Evolutionary conservation across 805 yeast genomes (phyloP).

Genomic region (Lipomyces yamanashiensis): DNA sequence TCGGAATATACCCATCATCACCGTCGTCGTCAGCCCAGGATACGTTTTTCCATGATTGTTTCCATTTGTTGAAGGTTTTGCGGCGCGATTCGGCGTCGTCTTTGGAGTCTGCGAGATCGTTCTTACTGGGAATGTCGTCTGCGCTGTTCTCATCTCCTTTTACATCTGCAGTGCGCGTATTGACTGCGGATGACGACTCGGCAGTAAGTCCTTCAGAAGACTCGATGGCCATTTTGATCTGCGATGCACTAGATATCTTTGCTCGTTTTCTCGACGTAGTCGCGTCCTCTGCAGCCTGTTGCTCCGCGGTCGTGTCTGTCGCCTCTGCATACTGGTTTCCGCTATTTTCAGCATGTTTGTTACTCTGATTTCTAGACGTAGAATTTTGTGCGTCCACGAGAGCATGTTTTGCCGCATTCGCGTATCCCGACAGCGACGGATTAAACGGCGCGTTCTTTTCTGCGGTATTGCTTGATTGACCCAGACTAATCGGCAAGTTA

Average conservation of each 20-base stretch:
- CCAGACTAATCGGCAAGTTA: too few species aligned
- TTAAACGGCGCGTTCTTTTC: neutral
- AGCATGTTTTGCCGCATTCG: neutral
- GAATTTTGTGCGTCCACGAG: neutral
- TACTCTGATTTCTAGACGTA: neutral
- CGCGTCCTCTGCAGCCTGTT: neutral
- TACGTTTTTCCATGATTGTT: slow-evolving; percentile 1
- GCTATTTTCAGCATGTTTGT: neutral
- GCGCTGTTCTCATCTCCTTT: too few species aligned
- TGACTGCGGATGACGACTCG: too few species aligned
- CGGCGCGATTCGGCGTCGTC: neutral
- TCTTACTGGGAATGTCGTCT: too few species aligned
- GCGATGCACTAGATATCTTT: too few species aligned
- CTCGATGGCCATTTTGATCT: too few species aligned
- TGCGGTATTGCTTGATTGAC: too few species aligned
- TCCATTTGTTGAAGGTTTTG: neutral
- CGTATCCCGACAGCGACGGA: neutral
- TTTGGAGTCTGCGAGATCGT: too few species aligned
- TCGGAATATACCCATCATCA: slow-evolving; percentile 3
- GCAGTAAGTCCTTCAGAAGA: too few species aligned
- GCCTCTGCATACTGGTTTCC: neutral
- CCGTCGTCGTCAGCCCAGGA: slow-evolving; percentile 6
- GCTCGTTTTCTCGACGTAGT: too few species aligned
- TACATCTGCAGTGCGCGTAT: too few species aligned
- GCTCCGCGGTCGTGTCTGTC: neutral